Evolutionary conservation across 768 basidiomycete species (phyloP).

Genomic region (Crucibulum laeve): DNA sequence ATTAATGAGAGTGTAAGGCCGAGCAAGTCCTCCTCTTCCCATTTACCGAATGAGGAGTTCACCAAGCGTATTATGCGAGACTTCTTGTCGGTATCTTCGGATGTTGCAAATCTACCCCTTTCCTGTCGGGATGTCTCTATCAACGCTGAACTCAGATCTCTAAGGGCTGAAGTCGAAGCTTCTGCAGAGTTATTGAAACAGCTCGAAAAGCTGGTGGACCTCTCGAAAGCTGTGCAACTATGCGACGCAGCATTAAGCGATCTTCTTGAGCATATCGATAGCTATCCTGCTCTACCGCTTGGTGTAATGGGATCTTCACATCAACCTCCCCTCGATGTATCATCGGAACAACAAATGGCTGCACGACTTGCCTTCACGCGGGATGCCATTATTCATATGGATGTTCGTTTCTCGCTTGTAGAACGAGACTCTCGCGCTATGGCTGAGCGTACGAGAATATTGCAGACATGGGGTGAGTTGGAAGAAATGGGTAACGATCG

Average conservation of each 20-base stretch:
- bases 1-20: constrained; percentile 54
- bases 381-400: constrained; percentile 42
- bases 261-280: constrained; percentile 81
- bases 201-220: constrained; percentile 49
- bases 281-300: constrained; percentile 62
- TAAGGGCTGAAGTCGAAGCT: constrained; percentile 54
- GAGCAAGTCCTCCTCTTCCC: constrained; percentile 25
- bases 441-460: constrained; percentile 59
- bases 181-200: constrained; percentile 45
- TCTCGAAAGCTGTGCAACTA: constrained; percentile 40
- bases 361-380: constrained; percentile 64
- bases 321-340: constrained; percentile 28
- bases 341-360: constrained; percentile 65
- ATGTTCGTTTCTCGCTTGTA: constrained; percentile 34
- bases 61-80: constrained; percentile 41
- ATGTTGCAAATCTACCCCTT: constrained; percentile 42
- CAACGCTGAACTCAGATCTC: constrained; percentile 57
- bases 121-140: constrained; percentile 33
- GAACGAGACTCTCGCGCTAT: constrained; percentile 56
- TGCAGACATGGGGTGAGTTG: constrained; percentile 79
- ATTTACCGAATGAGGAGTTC: constrained; percentile 49
- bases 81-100: constrained; percentile 40
- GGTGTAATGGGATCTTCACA: constrained; percentile 50
- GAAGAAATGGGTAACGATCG: constrained; percentile 77
- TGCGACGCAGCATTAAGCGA: constrained; percentile 83